Evolutionary conservation across 768 basidiomycete genomes (phyloP).

Genomic region (Heimioporus sp.): DNA sequence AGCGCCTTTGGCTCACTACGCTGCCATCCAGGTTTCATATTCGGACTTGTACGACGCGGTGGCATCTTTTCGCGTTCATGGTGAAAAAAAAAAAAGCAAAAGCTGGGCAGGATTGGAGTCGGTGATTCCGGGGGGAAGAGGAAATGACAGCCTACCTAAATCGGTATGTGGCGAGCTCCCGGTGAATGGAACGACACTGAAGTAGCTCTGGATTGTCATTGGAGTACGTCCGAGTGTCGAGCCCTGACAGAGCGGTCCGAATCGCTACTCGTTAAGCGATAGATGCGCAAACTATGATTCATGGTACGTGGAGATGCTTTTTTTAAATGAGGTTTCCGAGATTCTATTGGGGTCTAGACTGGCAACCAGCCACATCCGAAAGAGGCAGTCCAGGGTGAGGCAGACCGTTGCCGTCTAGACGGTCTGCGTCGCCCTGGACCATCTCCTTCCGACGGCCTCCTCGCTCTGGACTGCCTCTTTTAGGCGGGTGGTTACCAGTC

Average conservation of each 20-base stretch:
- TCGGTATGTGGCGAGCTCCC: slow-evolving; percentile 49
- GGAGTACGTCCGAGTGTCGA: slow-evolving; percentile 55
- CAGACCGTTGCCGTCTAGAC: too few relatives aligned
- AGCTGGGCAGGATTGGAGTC: slow-evolving; percentile 57
- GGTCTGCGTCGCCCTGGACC: too few relatives aligned
- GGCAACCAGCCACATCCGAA: too few relatives aligned
- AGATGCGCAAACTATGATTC: too few relatives aligned
- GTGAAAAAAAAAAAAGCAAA: slow-evolving; percentile 52
- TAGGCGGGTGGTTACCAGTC: too few relatives aligned
- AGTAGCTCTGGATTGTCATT: slow-evolving; percentile 40
- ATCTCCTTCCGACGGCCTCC: too few relatives aligned
- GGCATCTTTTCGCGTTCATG: slow-evolving; percentile 71
- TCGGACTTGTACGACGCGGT: slow-evolving; percentile 69
- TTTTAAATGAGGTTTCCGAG: too few relatives aligned
- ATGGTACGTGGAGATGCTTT: too few relatives aligned
- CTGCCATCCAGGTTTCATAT: slow-evolving; percentile 64
- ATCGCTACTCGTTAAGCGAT: too few relatives aligned
- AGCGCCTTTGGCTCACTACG: slow-evolving; percentile 72
- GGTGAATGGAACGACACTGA: not conserved
- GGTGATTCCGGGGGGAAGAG: slow-evolving; percentile 55
- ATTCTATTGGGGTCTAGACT: too few relatives aligned
- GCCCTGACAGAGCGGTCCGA: slow-evolving; percentile 42
- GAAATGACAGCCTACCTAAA: slow-evolving; percentile 60
- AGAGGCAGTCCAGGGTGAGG: too few relatives aligned
- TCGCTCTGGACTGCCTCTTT: too few relatives aligned